A percentile compares a stretch with the other conserved stretches of the same genome.
phyloP scores from a whole-genome alignment of 2,329 filamentous ascomycete species.

The Pseudocercospora fuligena region DNA sequence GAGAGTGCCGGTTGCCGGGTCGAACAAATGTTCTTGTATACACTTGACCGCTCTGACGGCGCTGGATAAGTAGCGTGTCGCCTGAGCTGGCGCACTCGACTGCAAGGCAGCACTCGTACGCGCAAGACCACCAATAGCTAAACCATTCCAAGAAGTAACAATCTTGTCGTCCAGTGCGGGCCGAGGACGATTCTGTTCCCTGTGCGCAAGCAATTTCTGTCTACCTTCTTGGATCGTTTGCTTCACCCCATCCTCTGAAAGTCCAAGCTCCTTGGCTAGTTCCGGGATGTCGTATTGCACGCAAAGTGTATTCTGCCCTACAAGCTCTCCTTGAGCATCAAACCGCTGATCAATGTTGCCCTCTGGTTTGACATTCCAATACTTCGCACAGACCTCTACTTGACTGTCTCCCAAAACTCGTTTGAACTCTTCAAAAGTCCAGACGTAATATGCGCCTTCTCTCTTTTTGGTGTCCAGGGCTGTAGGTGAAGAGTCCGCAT shows the following conservation, averaged over 20 bases:
- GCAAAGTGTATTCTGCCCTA: slow-evolving; percentile 87
- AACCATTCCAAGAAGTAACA: slow-evolving; percentile 83
- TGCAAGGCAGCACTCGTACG: slow-evolving; percentile 73
- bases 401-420: slow-evolving; percentile 71
- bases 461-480: slow-evolving; percentile 79
- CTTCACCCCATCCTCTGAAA: slow-evolving; percentile 71
- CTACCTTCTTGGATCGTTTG: slow-evolving; percentile 70
- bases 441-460: slow-evolving; percentile 93
- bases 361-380: slow-evolving; percentile 82
- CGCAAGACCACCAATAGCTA: slow-evolving; percentile 83
- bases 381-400: slow-evolving; percentile 74
- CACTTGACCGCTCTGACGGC: slow-evolving; percentile 74
- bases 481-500: slow-evolving; percentile 80
- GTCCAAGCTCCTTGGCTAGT: slow-evolving; percentile 74
- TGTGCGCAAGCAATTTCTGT: slow-evolving; percentile 70
- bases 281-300: slow-evolving; percentile 70
- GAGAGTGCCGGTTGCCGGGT: slow-evolving; percentile 64
- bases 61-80: slow-evolving; percentile 60
- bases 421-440: slow-evolving; percentile 87
- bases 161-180: slow-evolving; percentile 88
- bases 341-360: slow-evolving; percentile 84
- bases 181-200: slow-evolving; percentile 73
- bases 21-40: slow-evolving; percentile 75
- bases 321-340: slow-evolving; percentile 91
- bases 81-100: slow-evolving; percentile 57